Evolutionary conservation across 345 rosid genomes (phyloP), one percentile per base, ranked within the genome.

Genomic region (Salix viminalis): DNA sequence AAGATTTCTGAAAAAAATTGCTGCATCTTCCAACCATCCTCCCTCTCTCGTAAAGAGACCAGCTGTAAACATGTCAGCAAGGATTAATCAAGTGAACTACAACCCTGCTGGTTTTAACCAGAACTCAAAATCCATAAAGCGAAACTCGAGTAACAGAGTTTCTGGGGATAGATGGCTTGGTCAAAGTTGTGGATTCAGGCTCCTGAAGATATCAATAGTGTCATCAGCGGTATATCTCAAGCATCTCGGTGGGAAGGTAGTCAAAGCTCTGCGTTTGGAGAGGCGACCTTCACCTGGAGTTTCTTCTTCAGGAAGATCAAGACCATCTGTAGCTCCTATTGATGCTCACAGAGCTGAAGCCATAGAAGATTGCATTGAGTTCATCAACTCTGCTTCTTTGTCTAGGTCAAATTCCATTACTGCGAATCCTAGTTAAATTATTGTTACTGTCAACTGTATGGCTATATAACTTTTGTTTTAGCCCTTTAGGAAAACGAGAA

Each of bases 311-410:
- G 81, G 83, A 64, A 84, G 79, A 86, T 77, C 87, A 71, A 84
- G 78, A 62, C 75, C 87, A 28, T 79, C 73, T 21, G 81, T 79
- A 56, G 80, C 87, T 50, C 75, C 89, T 32, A 65, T 84, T 28
- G 96, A 94, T 80, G 73, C 86, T 30, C 84, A 85, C n/a, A 88
- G 91, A 81, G 85, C 78, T 73, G 90, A 90, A 72, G 92, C 94
- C 7, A 90, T 94, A 37, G 87, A 92, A 42, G 97, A 91, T 76
- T 94, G 98, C 84, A 94, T 94, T 60, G 83, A 91, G 77, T 94
- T 92, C 84, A 91, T 94, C 56, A 89, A 94, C 82, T 88, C 96
- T 0, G 67, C 93, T 56, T 80, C 90, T 4, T 75, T 88, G 67
- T 82, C 88, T 2, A 84, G 90, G 81, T 89, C 92, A 37, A 86